These are phyloP conservation scores for Sarcocystis neurona DNA, from an alignment of 169 alveolate species.

Conservation along the genomic window DNA sequence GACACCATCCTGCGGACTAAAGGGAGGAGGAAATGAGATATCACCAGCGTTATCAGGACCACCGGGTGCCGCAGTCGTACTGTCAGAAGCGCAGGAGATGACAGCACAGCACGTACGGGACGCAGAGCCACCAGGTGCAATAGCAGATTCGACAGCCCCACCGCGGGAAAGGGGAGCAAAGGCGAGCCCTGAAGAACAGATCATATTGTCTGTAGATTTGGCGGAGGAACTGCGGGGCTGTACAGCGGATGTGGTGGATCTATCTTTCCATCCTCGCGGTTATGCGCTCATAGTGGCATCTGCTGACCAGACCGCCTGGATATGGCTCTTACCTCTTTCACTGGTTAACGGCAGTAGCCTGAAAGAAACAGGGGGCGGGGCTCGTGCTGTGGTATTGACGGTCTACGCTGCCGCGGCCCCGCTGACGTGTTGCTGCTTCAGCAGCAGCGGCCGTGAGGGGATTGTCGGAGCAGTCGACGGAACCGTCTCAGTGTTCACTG, in stretches of 20 bases:
- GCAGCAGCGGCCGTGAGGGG: conserved; percentile 31
- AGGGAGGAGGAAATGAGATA: too few species aligned
- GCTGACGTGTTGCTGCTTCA: conserved; percentile 46
- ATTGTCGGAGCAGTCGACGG: conserved; percentile 42
- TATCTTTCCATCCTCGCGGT: conserved; percentile 47
- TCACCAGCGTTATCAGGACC: too few species aligned
- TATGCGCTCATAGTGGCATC: conserved; percentile 43
- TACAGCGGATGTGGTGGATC: background rate
- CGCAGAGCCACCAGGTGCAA: too few species aligned
- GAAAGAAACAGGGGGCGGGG: conserved; percentile 7
- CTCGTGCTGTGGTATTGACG: background rate
- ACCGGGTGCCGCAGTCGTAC: too few species aligned
- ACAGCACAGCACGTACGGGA: too few species aligned
- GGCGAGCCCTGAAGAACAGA: too few species aligned
- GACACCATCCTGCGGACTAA: too few species aligned
- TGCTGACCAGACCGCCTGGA: conserved; percentile 54
- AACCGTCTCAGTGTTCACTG: conserved; percentile 5
- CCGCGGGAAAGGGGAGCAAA: too few species aligned
- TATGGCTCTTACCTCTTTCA: conserved; percentile 45
- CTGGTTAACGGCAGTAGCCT: background rate
- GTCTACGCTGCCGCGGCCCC: conserved; percentile 44
- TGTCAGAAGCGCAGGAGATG: too few species aligned
- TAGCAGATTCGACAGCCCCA: too few species aligned
- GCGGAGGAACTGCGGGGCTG: conserved; percentile 40
- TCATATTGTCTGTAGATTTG: background rate